Evolutionary conservation across 2,329 filamentous ascomycete species (phyloP).

Genomic region (Nemania bipapillata): DNA sequence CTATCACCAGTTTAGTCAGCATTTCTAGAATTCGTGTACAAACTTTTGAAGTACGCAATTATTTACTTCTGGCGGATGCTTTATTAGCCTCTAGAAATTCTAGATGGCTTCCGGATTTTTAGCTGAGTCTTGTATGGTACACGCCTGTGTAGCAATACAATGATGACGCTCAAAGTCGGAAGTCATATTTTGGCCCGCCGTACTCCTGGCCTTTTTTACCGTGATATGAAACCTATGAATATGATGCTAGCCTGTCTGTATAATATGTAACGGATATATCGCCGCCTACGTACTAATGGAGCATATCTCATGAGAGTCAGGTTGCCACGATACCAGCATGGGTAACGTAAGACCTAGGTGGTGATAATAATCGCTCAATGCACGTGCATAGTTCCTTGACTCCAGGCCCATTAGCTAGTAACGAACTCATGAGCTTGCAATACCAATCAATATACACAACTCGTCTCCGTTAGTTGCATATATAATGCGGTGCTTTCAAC

Average conservation of each 20-base stretch:
- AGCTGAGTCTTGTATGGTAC: conserved; percentile 8
- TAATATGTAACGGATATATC: neutral
- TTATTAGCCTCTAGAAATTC: conserved; percentile 47
- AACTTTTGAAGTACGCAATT: conserved; percentile 2
- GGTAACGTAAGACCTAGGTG: neutral
- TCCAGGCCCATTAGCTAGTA: too few species aligned
- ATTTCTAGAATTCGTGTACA: conserved; percentile 43
- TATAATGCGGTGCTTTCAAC: too few species aligned
- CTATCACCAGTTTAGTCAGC: conserved; percentile 20
- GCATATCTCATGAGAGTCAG: neutral
- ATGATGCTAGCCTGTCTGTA: neutral
- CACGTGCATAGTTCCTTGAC: neutral
- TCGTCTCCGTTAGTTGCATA: too few species aligned
- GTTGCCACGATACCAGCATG: neutral
- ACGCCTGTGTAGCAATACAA: conserved; percentile 42
- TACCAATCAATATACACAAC: too few species aligned
- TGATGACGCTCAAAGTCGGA: conserved; percentile 43
- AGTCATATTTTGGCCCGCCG: conserved; percentile 50
- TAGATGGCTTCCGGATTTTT: conserved; percentile 31
- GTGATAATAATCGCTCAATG: neutral
- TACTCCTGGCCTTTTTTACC: neutral
- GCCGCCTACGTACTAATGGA: neutral
- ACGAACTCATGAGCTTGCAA: too few species aligned
- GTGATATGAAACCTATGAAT: neutral
- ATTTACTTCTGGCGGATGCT: conserved; percentile 43